phyloP scores from a whole-genome alignment of 345 rosid genomes.

The Hirschfeldia incana region DNA sequence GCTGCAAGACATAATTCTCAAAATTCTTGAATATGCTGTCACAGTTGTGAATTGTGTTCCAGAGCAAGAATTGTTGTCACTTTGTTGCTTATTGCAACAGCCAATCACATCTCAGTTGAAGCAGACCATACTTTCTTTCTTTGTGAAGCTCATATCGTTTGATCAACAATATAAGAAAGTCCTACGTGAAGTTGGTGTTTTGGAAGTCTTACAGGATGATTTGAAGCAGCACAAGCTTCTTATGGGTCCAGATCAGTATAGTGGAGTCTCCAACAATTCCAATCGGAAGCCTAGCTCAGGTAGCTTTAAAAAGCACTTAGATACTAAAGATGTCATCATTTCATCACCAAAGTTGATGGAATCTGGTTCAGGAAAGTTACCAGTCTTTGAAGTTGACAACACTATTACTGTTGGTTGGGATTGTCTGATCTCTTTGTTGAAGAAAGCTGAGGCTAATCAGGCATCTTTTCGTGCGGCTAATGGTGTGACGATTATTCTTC shows the following conservation, averaged over 20 bases:
- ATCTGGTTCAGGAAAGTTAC: slow-evolving; percentile 63
- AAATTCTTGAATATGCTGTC: slow-evolving; percentile 97
- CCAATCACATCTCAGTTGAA: slow-evolving; percentile 78
- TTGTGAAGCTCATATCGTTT: slow-evolving; percentile 86
- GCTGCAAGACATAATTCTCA: slow-evolving; percentile 85
- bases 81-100: slow-evolving; percentile 94
- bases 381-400: slow-evolving; percentile 77
- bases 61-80: slow-evolving; percentile 93
- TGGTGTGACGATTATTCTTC: slow-evolving; percentile 73
- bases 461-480: slow-evolving; percentile 79
- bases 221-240: slow-evolving; percentile 87
- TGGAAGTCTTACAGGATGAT: slow-evolving; percentile 87
- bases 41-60: slow-evolving; percentile 96
- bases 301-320: slow-evolving; percentile 82
- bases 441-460: slow-evolving; percentile 84
- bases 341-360: slow-evolving; percentile 85
- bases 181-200: slow-evolving; percentile 88
- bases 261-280: slow-evolving; percentile 42
- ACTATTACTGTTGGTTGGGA: slow-evolving; percentile 89
- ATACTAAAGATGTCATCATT: slow-evolving; percentile 71
- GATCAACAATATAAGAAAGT: slow-evolving; percentile 96
- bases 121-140: slow-evolving; percentile 86
- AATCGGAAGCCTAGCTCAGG: slow-evolving; percentile 67
- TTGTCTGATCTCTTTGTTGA: slow-evolving; percentile 80
- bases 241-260: slow-evolving; percentile 58